Percentiles rank a stretch among this genome's conserved stretches.
Conservation (phyloP, 2,329 filamentous ascomycete species). For the Aphanocladium album region DNA sequence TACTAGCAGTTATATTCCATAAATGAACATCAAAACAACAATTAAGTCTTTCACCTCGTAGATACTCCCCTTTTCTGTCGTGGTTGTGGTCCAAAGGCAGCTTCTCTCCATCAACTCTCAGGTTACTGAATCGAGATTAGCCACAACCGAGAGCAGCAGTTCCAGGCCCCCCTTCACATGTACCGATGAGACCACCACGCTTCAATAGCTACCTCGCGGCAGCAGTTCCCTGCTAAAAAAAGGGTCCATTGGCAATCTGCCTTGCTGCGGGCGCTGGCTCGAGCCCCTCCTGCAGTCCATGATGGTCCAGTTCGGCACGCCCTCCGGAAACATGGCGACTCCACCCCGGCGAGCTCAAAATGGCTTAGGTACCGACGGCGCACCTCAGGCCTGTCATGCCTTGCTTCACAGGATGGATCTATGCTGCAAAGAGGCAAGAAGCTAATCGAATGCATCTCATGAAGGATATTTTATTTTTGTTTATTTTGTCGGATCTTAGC, state of each 20-base stretch:
- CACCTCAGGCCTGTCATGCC: background rate
- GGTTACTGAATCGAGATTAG: background rate
- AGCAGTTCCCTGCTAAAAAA: background rate
- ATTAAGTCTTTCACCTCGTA: too few species aligned
- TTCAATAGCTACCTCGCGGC: background rate
- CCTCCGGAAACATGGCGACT: slow-evolving; percentile 7
- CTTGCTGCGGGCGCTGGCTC: background rate
- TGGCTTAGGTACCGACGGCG: background rate
- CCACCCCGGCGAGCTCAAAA: slow-evolving; percentile 9
- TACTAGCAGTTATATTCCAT: too few species aligned
- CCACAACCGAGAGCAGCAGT: background rate
- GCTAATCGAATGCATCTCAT: background rate
- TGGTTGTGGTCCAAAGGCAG: background rate
- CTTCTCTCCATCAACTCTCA: background rate
- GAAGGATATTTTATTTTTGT: background rate
- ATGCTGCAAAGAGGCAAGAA: background rate
- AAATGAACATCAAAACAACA: too few species aligned
- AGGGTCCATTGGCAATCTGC: background rate
- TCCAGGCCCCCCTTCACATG: background rate
- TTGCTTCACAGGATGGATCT: background rate
- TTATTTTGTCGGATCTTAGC: background rate
- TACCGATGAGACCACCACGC: background rate
- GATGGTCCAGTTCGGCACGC: background rate
- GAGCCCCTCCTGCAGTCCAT: background rate
- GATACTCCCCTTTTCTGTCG: background rate